Evolutionary conservation across 805 yeast genomes (phyloP).

Genomic region (Kodamaea fukazawae): DNA sequence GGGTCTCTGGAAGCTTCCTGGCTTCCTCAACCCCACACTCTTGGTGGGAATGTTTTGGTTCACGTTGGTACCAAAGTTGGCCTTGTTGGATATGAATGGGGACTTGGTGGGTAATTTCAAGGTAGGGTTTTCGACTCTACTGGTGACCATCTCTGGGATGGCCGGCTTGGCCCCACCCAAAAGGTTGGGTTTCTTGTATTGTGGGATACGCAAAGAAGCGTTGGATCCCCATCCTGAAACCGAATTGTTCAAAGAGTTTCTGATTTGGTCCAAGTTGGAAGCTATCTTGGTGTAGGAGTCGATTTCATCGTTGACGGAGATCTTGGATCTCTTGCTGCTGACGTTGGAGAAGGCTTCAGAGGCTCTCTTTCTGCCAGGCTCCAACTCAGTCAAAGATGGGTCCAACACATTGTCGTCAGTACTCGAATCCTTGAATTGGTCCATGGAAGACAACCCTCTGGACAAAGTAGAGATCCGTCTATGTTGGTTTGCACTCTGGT

Average conservation of each 20-base stretch:
- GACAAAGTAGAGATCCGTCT: slow-evolving; percentile 24
- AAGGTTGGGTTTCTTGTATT: slow-evolving; percentile 19
- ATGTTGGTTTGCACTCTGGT: slow-evolving; percentile 20
- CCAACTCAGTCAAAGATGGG: slow-evolving; percentile 8
- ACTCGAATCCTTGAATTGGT: not conserved
- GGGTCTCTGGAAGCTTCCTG: slow-evolving; percentile 36
- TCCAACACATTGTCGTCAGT: slow-evolving; percentile 2
- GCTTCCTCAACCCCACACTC: slow-evolving; percentile 25
- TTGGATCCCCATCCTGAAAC: slow-evolving; percentile 12
- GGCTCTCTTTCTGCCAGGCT: slow-evolving; percentile 5
- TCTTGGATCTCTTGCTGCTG: slow-evolving; percentile 8
- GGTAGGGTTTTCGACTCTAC: slow-evolving; percentile 15
- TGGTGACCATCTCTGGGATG: not conserved
- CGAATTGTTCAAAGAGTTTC: slow-evolving; percentile 11
- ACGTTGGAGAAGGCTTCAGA: not conserved
- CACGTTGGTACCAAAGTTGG: slow-evolving; percentile 11
- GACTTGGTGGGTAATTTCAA: slow-evolving; percentile 20
- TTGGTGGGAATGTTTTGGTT: slow-evolving; percentile 5
- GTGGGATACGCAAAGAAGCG: slow-evolving; percentile 23
- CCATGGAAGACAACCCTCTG: slow-evolving; percentile 14
- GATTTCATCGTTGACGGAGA: slow-evolving; percentile 6
- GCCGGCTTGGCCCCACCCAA: not conserved
- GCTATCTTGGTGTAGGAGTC: slow-evolving; percentile 13
- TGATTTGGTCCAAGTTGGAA: slow-evolving; percentile 14
- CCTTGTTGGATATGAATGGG: slow-evolving; percentile 32